A percentile compares a stretch with the other conserved stretches of the same genome.
Evolutionary conservation across 176 grass and related monocot species (phyloP).

Genomic region (Triticum turgidum): DNA sequence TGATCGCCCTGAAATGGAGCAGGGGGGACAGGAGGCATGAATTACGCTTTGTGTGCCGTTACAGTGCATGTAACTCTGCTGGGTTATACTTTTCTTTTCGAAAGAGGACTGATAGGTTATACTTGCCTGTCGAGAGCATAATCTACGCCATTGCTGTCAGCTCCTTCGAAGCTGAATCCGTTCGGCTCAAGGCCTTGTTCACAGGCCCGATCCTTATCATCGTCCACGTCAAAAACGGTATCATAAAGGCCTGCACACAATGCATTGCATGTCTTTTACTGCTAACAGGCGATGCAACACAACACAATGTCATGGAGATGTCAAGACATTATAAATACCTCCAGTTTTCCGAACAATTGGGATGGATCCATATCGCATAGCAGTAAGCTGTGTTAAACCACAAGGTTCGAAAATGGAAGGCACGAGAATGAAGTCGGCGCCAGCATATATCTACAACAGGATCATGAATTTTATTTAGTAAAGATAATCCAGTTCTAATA

Average conservation of each 20-base stretch:
- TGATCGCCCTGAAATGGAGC: constrained; percentile 72
- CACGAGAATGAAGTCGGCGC: constrained; percentile 95
- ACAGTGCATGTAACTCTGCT: not conserved
- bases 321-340: constrained; percentile 42
- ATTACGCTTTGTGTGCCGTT: not conserved
- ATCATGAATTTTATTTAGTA: constrained; percentile 18
- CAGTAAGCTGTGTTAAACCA: constrained; percentile 90
- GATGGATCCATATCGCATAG: constrained; percentile 96
- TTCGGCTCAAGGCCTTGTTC: constrained; percentile 82
- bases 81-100: not conserved
- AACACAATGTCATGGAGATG: not conserved
- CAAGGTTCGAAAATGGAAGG: constrained; percentile 95
- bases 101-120: not conserved
- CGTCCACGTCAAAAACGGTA: constrained; percentile 77
- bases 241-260: constrained; percentile 76
- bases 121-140: constrained; percentile 80
- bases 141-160: constrained; percentile 57
- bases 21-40: not conserved
- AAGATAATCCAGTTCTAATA: constrained; percentile 3
- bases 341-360: constrained; percentile 93
- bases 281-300: not conserved
- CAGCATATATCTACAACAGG: constrained; percentile 86
- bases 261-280: not conserved
- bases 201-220: constrained; percentile 75
- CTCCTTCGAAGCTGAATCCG: constrained; percentile 86